Conservation (phyloP, 2,329 filamentous ascomycete species). For the Phaeoacremonium minimum region DNA sequence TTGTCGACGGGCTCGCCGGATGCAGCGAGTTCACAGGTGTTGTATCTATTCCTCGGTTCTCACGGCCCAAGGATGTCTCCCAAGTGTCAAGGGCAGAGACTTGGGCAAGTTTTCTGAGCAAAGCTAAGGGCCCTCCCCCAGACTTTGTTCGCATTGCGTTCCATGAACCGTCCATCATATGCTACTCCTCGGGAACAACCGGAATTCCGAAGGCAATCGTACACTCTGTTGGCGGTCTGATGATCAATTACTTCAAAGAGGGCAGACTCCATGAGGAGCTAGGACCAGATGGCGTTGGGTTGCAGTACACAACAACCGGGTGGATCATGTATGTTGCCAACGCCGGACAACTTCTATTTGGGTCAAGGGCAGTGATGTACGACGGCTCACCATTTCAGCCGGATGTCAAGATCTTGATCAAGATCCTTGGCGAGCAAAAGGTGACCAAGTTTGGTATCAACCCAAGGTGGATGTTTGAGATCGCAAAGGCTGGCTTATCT, state of each 20-base stretch:
- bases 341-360: constrained; percentile 54
- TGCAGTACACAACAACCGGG: constrained; percentile 64
- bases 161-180: constrained; percentile 71
- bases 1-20: constrained; percentile 57
- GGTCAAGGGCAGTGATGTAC: constrained; percentile 65
- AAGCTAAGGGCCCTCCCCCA: constrained; percentile 25
- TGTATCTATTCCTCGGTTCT: constrained; percentile 64
- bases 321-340: constrained; percentile 85
- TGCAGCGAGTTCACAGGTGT: constrained; percentile 59
- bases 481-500: constrained; percentile 58
- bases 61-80: constrained; percentile 53
- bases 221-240: constrained; percentile 64
- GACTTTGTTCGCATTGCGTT: constrained; percentile 62
- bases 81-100: constrained; percentile 42
- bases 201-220: constrained; percentile 84
- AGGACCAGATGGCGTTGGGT: constrained; percentile 30
- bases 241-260: constrained; percentile 58
- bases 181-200: constrained; percentile 78
- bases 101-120: constrained; percentile 37
- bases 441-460: constrained; percentile 73
- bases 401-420: constrained; percentile 58
- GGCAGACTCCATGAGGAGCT: constrained; percentile 42
- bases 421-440: constrained; percentile 55
- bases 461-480: constrained; percentile 71
- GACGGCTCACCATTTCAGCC: constrained; percentile 79